phyloP scores from a whole-genome alignment of 805 yeast species.

The Monosporozyma aquatica region DNA sequence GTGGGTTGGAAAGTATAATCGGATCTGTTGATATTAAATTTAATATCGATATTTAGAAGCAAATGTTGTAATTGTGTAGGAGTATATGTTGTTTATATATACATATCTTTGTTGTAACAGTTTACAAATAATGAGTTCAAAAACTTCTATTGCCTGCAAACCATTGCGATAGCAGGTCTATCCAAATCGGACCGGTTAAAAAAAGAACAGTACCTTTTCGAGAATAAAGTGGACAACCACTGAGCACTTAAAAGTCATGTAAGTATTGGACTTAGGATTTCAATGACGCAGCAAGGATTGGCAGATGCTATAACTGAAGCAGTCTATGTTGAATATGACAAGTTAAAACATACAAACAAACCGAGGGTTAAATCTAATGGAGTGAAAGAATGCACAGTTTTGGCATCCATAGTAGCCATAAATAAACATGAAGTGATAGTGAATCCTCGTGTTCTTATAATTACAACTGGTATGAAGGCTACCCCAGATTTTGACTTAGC shows the following conservation, averaged over 20 bases:
- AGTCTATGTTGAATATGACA: conserved; percentile 25
- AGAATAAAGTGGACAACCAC: no score
- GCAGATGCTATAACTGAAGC: conserved; percentile 15
- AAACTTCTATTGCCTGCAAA: no score
- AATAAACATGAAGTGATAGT: conserved; percentile 11
- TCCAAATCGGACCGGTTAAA: no score
- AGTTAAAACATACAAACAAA: conserved; percentile 38
- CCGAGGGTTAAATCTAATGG: conserved; percentile 59
- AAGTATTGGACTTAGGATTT: no score
- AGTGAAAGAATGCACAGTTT: conserved; percentile 69
- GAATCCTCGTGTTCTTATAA: conserved; percentile 30
- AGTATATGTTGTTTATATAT: background rate
- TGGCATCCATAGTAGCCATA: conserved; percentile 59
- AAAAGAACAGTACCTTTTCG: no score
- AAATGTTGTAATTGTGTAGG: no score
- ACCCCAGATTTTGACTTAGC: conserved; percentile 44
- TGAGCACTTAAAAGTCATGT: no score
- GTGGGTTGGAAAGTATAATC: conserved; percentile 47
- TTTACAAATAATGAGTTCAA: background rate
- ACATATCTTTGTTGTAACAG: background rate
- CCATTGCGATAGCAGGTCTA: no score
- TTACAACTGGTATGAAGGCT: conserved; percentile 81
- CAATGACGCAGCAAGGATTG: conserved; percentile 3
- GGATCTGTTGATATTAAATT: conserved; percentile 34
- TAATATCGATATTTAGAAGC: conserved; percentile 27